These are phyloP conservation scores for Bryoglossum gracile DNA, from an alignment of 495 filamentous ascomycete genomes.

Conservation along the genomic window DNA sequence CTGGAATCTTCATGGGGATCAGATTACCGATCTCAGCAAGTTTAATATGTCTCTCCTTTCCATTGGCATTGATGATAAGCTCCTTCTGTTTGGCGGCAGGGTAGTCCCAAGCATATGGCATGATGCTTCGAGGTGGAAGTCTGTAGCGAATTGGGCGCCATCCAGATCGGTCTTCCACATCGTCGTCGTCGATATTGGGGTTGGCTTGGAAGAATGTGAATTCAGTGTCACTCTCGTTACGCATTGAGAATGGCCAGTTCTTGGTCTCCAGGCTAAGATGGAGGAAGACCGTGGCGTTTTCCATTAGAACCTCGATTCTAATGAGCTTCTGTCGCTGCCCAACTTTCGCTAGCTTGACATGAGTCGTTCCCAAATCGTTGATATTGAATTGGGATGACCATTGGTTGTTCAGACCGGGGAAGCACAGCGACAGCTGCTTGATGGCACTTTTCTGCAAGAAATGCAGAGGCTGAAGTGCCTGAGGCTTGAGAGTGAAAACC, in stretches of 20 bases:
- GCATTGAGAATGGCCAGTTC: conserved; percentile 97
- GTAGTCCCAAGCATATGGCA: conserved; percentile 99
- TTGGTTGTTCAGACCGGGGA: conserved; percentile 90
- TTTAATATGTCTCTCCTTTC: conserved; percentile 81
- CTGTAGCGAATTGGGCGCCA: conserved; percentile 90
- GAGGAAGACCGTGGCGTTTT: conserved; percentile 85
- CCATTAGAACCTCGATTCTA: conserved; percentile 81
- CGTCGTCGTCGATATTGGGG: conserved; percentile 67
- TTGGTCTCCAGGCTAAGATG: conserved; percentile 84
- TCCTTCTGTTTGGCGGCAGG: conserved; percentile 95
- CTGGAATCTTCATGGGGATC: conserved; percentile 76
- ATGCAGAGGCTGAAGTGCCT: conserved; percentile 73
- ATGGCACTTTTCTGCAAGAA: conserved; percentile 70
- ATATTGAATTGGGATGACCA: conserved; percentile 99
- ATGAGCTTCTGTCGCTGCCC: conserved; percentile 85
- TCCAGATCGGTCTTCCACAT: conserved; percentile 69
- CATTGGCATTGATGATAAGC: conserved; percentile 69
- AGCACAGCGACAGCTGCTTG: conserved; percentile 89
- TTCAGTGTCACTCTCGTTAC: conserved; percentile 93
- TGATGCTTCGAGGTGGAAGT: conserved; percentile 91
- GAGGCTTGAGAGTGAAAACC: conserved; percentile 64
- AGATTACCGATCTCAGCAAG: conserved; percentile 94
- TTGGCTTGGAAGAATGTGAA: conserved; percentile 90
- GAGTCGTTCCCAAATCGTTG: conserved; percentile 80
- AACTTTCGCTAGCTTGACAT: conserved; percentile 87